Evolutionary conservation across 2,329 filamentous ascomycete species (phyloP), one percentile per base, ranked within the genome.

Genomic region (Fusarium fracticaudum): DNA sequence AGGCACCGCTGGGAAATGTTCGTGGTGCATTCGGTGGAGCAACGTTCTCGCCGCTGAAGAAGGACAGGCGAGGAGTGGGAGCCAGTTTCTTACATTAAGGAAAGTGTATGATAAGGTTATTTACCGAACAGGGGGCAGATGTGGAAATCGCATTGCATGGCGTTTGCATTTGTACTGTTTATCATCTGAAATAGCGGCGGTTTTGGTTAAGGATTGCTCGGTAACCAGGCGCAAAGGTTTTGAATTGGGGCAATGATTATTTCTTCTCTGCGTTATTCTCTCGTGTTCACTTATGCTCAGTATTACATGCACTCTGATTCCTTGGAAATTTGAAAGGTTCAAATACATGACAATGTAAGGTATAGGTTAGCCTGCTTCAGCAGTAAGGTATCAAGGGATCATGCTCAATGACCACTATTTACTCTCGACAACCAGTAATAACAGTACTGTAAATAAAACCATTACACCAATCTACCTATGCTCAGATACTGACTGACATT

Each of bases 31-130:
- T 92, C 59, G 77, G 86, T 18, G 85, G 85, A 18, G 84, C 83
- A 24, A 78, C 86, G 8, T 94, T 95, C 80, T 94, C 92, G 24
- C 93, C 93, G 13, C 83, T 95, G 67, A 95, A 95, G 84, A 88
- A 89, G 79, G 90, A 94, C 58, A 87, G 88, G 66, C 89, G 91
- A 69, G 90, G 90, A 38, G 86, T 89, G 8, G 86, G 86, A 69
- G 90, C 90, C 61, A 92, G 90, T 77, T 92, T 92, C 75, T 79
- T 91, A 67, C 86, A 83, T 61, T 89, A 38, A 35, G 29, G 24
- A 51, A 24, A 47, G 29, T 40, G 17, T 35, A 44, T 24, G 35
- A 31, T 45, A 50, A 44, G 33, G 33, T 35, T 35, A 55, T 24
- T 64, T 20, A 40, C 51, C 26, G 29, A 37, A 24, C 63, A 38